Percentiles rank a stretch among this genome's conserved stretches.
These are phyloP conservation scores for Avena sativa DNA, from an alignment of 176 grass and related monocot genomes.

Conservation along the genomic window DNA sequence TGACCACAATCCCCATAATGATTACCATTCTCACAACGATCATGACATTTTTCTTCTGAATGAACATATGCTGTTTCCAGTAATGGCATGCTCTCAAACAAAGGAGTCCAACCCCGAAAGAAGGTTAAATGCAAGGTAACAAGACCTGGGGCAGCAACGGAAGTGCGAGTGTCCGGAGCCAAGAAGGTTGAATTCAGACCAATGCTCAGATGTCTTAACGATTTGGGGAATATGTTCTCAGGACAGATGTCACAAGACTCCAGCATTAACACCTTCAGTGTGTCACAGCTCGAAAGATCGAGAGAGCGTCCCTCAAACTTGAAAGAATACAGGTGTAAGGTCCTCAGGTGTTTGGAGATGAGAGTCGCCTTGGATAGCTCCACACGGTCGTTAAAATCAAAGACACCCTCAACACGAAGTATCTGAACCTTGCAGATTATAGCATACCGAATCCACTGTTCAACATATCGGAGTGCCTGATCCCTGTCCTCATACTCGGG, in stretches of 20 bases:
- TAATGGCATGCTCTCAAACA: conserved; percentile 3
- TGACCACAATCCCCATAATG: not conserved
- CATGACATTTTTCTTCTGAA: not conserved
- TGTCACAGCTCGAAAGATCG: not conserved
- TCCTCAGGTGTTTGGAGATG: not conserved
- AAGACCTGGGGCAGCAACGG: not conserved
- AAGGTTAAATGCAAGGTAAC: not conserved
- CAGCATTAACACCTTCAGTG: not conserved
- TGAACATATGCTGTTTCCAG: not conserved
- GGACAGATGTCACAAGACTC: not conserved
- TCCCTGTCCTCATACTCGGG: not conserved
- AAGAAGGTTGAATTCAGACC: not conserved
- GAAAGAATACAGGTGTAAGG: not conserved
- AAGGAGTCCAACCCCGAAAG: not conserved
- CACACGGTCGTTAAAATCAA: not conserved
- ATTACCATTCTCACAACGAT: not conserved
- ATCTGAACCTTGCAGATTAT: not conserved
- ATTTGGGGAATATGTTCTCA: not conserved
- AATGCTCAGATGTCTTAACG: not conserved
- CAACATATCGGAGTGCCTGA: not conserved
- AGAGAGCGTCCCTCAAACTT: not conserved
- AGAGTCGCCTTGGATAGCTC: not conserved
- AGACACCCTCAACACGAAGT: not conserved
- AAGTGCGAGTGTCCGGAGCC: not conserved
- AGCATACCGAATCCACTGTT: not conserved